Evolutionary conservation across 495 filamentous ascomycete genomes (phyloP), one percentile per base, ranked within the genome.

Genomic region (Lasiosphaeria miniovina): DNA sequence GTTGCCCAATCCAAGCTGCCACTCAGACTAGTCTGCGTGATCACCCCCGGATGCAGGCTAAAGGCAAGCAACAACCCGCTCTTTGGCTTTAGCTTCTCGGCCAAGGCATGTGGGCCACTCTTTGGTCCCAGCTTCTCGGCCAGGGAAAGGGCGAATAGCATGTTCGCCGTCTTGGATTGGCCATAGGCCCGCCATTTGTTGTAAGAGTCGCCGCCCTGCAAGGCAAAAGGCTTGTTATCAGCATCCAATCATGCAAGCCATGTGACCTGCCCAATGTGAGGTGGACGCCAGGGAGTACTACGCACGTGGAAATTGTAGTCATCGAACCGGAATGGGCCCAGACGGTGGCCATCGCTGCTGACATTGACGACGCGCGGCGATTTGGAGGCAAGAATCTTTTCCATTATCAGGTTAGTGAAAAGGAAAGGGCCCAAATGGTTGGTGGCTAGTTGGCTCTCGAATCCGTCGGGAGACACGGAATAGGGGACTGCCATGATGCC

Each of bases 401-500:
- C 35, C 67, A 84, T 76, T 38, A 93, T 75, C 15, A 90, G 72
- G 61, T 84, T 83, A 1, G 86, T 87, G 43, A 93, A 78, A 4
- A 91, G 76, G 46, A 82, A 84, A 63, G 86, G 88, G 0, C 86
- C 87, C 36, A 91, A 61, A 65, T 91, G 82, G 64, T 91, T 92
- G 1, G 83, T 87, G 14, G 81, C 86, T 58, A 90, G 84, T 57
- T 90, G 85, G 40, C 82, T 78, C 65, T 92, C 88, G 61, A 83
- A 82, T 4, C 88, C 85, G 10, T 90, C 84, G 4, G 75, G 66
- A 0, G 86, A 86, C 2, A 73, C 61, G 0, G 66, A 65, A 7
- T 67, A 74, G 0, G 80, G 75, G 6, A 77, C 59, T 0, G 74
- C 83, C 83, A 89, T 86, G 60, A 88, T 79, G 40, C 87, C 88